phyloP scores from a whole-genome alignment of 2,329 filamentous ascomycete species.

The Aspergillus brunneoviolaceus region DNA sequence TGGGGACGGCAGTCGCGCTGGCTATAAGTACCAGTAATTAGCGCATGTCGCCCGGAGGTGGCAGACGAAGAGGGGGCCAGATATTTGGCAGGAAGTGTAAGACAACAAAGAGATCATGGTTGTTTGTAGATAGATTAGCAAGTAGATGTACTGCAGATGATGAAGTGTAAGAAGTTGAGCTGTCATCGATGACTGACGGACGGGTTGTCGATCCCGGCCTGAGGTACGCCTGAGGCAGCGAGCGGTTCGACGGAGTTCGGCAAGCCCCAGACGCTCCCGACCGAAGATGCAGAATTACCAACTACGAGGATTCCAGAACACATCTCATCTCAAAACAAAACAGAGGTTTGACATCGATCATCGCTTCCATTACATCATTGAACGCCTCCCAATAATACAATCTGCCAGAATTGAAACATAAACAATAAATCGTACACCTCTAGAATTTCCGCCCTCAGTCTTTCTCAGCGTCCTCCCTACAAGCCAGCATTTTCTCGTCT shows the following conservation, averaged over 20 bases:
- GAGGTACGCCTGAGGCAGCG: neutral
- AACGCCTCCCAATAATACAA: neutral
- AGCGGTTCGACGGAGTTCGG: neutral
- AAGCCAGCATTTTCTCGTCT: slow-evolving; percentile 46
- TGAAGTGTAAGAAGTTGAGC: neutral
- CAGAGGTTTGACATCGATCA: neutral
- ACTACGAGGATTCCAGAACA: no score
- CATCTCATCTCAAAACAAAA: neutral
- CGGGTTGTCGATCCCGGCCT: neutral
- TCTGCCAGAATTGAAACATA: neutral
- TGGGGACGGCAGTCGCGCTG: neutral
- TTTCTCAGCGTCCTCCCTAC: slow-evolving; percentile 10
- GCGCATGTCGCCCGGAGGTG: neutral
- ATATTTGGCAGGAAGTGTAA: neutral
- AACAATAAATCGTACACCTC: neutral
- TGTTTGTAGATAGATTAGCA: neutral
- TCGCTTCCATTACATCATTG: slow-evolving; percentile 2
- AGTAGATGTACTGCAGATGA: neutral
- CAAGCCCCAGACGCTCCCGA: neutral
- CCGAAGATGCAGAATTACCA: neutral
- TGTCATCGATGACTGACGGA: neutral
- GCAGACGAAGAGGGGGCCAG: neutral
- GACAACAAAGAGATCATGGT: neutral
- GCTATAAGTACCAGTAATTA: neutral
- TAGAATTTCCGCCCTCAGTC: neutral